phyloP scores from a whole-genome alignment of 768 basidiomycete genomes.

The Boletus tomentosulus region DNA sequence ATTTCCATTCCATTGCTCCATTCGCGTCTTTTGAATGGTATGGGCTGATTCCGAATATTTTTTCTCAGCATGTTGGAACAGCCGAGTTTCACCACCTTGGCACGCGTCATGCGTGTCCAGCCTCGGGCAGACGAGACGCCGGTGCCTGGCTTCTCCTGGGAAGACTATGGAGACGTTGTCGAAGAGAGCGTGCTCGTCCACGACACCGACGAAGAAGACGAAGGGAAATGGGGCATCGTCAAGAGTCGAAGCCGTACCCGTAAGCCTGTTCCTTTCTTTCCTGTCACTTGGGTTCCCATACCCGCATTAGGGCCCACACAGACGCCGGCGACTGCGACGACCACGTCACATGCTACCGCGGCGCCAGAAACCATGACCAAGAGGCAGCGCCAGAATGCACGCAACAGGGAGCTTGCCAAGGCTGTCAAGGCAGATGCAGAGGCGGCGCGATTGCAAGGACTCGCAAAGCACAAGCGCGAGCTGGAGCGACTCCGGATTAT shows the following conservation, averaged over 20 bases:
- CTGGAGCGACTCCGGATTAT: constrained; percentile 51
- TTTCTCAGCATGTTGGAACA: constrained; percentile 56
- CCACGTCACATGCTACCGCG: constrained; percentile 19
- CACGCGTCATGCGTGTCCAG: constrained; percentile 69
- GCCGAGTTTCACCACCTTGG: constrained; percentile 48
- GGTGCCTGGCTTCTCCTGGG: constrained; percentile 67
- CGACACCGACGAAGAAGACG: constrained; percentile 69
- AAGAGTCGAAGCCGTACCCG: constrained; percentile 47
- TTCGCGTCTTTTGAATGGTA: background rate
- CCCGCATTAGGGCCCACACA: constrained; percentile 13
- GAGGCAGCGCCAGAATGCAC: constrained; percentile 66
- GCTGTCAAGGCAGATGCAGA: constrained; percentile 54
- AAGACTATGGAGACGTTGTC: constrained; percentile 69
- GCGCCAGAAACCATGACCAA: constrained; percentile 54
- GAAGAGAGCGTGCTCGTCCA: constrained; percentile 37
- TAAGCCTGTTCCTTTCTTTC: constrained; percentile 22
- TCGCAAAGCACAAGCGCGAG: constrained; percentile 59
- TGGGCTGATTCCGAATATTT: constrained; percentile 5
- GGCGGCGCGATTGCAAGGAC: constrained; percentile 41
- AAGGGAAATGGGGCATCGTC: constrained; percentile 75
- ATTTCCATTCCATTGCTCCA: background rate
- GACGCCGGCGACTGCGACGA: constrained; percentile 10
- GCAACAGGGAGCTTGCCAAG: constrained; percentile 54
- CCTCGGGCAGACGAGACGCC: constrained; percentile 56
- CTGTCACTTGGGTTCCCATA: background rate